A percentile compares a stretch with the other conserved stretches of the same genome.
phyloP scores from a whole-genome alignment of 2,329 filamentous ascomycete species.

The Aureobasidium sp. region DNA sequence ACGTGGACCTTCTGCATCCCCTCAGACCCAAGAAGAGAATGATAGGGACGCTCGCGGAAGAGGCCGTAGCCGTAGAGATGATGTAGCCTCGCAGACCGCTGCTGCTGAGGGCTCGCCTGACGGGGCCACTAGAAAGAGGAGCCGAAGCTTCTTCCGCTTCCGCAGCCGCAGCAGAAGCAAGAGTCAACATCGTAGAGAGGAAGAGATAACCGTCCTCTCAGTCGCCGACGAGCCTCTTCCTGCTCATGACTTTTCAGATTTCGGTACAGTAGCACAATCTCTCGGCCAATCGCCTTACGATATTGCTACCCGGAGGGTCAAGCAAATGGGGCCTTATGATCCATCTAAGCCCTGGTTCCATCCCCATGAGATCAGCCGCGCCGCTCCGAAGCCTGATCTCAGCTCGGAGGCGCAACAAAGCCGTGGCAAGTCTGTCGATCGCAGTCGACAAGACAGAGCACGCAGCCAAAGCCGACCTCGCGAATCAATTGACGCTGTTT shows the following conservation, averaged over 20 bases:
- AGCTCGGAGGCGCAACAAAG: constrained; percentile 7
- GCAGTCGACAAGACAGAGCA: not conserved
- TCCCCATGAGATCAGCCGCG: constrained; percentile 10
- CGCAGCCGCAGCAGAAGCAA: constrained; percentile 20
- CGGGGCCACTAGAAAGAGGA: constrained; percentile 13
- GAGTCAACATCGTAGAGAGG: constrained; percentile 12
- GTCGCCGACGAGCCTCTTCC: constrained; percentile 16
- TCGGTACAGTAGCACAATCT: constrained; percentile 32
- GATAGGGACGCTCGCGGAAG: constrained; percentile 1
- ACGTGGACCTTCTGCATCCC: not conserved
- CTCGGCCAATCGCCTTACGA: constrained; percentile 38
- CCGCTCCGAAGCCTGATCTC: not conserved
- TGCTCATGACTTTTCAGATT: constrained; percentile 23
- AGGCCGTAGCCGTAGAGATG: constrained; percentile 5
- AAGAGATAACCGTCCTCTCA: constrained; percentile 3
- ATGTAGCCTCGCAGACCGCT: not conserved
- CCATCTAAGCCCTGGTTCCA: constrained; percentile 1
- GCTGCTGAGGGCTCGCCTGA: not conserved
- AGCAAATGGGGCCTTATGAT: constrained; percentile 12
- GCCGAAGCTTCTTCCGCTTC: constrained; percentile 12
- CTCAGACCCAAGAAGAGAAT: not conserved
- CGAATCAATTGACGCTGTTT: not conserved
- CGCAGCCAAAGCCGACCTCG: not conserved
- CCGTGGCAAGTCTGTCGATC: not conserved
- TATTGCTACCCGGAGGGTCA: constrained; percentile 23